Conservation (phyloP, 345 rosid species). For the Ceriops tagal region DNA sequence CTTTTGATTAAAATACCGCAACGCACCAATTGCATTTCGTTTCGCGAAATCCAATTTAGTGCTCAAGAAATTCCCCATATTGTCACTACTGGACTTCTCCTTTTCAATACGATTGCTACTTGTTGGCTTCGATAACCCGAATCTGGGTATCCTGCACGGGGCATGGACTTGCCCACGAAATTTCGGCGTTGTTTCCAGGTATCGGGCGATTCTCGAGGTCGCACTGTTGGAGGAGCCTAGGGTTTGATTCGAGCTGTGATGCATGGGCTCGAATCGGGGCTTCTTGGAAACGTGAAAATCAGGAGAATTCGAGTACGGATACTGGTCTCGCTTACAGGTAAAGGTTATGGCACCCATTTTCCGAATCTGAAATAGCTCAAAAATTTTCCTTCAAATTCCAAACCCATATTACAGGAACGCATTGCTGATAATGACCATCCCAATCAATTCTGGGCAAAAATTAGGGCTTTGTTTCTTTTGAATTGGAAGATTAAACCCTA, state of each 20-base stretch:
- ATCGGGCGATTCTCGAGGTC: constrained; percentile 53
- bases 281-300: constrained; percentile 51
- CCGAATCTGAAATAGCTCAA: constrained; percentile 7
- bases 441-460: background rate
- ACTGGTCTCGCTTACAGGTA: constrained; percentile 51
- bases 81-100: constrained; percentile 5
- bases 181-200: constrained; percentile 56
- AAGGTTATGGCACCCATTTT: constrained; percentile 66
- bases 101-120: constrained; percentile 19
- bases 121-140: constrained; percentile 32
- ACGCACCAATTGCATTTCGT: constrained; percentile 37
- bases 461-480: background rate
- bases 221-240: constrained; percentile 38
- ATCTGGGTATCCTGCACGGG: constrained; percentile 61
- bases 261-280: constrained; percentile 46
- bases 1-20: constrained; percentile 35
- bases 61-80: constrained; percentile 39
- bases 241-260: constrained; percentile 20
- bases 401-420: constrained; percentile 24
- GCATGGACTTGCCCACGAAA: constrained; percentile 67
- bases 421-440: background rate
- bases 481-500: constrained; percentile 7
- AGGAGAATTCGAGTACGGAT: constrained; percentile 21
- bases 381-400: constrained; percentile 31
- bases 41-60: constrained; percentile 33